phyloP scores from a whole-genome alignment of 768 basidiomycete species.

The Imleria badia region DNA sequence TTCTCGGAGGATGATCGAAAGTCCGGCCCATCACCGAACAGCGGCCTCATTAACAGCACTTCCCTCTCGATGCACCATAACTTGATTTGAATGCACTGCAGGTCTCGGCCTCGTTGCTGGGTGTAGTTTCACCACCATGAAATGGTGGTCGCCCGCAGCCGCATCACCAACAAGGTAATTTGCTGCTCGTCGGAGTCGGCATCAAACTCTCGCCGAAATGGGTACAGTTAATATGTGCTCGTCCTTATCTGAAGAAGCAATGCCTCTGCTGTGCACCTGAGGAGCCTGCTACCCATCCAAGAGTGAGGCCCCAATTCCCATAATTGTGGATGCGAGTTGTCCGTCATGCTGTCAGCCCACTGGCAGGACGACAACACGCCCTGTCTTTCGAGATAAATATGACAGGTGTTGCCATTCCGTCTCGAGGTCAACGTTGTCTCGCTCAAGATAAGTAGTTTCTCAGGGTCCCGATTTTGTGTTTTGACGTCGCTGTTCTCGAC shows the following conservation, averaged over 20 bases:
- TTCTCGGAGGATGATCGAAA: neutral
- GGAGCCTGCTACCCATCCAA: too few species aligned
- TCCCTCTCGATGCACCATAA: too few species aligned
- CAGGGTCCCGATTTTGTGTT: neutral
- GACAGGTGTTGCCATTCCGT: conserved; percentile 1
- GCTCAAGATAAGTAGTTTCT: neutral
- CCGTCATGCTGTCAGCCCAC: too few species aligned
- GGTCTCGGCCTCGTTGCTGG: too few species aligned
- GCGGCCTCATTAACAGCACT: too few species aligned
- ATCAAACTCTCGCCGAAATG: neutral
- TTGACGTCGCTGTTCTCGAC: neutral
- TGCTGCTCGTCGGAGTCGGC: neutral
- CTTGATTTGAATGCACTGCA: too few species aligned
- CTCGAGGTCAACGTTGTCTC: neutral
- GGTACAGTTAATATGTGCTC: neutral
- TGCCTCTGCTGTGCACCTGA: neutral
- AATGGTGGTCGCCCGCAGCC: neutral
- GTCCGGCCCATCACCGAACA: neutral
- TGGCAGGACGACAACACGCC: too few species aligned
- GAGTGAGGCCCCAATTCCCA: neutral
- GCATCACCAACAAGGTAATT: neutral
- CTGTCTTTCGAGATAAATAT: too few species aligned
- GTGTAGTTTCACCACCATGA: neutral
- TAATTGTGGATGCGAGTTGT: neutral
- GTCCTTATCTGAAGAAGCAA: neutral